Base-by-base conservation (phyloP, 2,329 filamentous ascomycete genomes). In the Anisogramma anomala region DNA sequence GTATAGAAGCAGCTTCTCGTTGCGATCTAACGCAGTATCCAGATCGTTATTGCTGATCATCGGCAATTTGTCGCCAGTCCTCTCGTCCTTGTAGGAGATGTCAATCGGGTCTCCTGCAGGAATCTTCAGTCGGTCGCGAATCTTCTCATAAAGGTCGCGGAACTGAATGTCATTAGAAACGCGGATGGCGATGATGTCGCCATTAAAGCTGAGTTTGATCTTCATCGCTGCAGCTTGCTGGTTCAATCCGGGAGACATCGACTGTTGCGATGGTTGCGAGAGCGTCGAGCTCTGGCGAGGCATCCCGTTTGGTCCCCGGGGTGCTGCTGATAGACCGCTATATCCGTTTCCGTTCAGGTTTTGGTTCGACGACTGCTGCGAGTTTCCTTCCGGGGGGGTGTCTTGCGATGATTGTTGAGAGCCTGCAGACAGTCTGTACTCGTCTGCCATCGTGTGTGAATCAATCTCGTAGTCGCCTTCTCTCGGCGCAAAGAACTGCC, bases 381-480 rank as follows among this genome's bases (percentile, higher is more conserved):
- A 84, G 32, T 70, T 68, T 15, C 64, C 73, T 42, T 75, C 71
- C 13, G 67, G 68, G 5, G 71, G 70, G 10, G 81, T 80, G 42
- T 76, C 76, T 2, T 66, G 69, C 0, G 78, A 79, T 1, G 81
- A 84, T 36, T 71, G 75, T 42, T 77, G 77, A 14, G 81, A 86
- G 33, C 71, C 76, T 44, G 71, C 73, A 6, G 85, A 91, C 18
- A 87, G 65, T 39, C 85, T 72, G 54, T 87, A 86, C 44, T 88
- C 82, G 48, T 82, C 78, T 34, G 71, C 66, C 8, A 66, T 59
- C 8, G 67, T 70, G 49, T 69, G 77, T 0, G 79, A 76, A 46
- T 94, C 87, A 31, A 94, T 88, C 61, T 96, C 89, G 56, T 91
- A 94, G 59, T 98, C 91, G 25, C 86, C 86, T 53, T 88, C 79